Evolutionary conservation across 2,329 filamentous ascomycete species (phyloP).

Genomic region (Colletotrichum sp.): DNA sequence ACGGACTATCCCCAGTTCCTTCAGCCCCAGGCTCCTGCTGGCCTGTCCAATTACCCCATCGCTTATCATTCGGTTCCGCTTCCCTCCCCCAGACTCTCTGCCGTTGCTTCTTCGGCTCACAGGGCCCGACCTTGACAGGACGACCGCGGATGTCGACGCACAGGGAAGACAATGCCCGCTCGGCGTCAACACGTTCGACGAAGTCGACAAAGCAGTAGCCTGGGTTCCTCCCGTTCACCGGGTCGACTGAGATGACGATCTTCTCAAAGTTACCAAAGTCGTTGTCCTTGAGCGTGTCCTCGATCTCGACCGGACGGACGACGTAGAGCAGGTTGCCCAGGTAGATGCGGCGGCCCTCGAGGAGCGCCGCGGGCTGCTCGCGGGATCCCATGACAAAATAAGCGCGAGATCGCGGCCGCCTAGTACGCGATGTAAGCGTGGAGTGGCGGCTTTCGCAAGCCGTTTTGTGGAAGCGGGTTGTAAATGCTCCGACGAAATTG

Average conservation of each 20-base stretch:
- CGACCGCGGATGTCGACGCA: constrained; percentile 61
- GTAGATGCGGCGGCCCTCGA: constrained; percentile 56
- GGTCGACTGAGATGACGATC: constrained; percentile 73
- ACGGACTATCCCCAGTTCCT: constrained; percentile 28
- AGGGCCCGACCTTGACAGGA: constrained; percentile 68
- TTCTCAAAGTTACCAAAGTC: constrained; percentile 48
- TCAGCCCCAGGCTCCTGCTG: constrained; percentile 8
- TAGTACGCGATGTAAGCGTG: too few species aligned
- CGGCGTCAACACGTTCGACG: constrained; percentile 58
- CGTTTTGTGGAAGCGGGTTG: neutral
- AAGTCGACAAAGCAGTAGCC: constrained; percentile 80
- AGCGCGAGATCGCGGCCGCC: neutral
- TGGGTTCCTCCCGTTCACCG: constrained; percentile 71
- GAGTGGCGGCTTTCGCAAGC: neutral
- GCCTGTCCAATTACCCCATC: constrained; percentile 50
- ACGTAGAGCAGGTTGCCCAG: constrained; percentile 67
- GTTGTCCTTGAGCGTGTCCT: constrained; percentile 55
- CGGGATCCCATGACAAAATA: neutral
- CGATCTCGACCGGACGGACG: constrained; percentile 60
- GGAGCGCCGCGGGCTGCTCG: neutral
- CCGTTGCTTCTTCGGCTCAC: constrained; percentile 56
- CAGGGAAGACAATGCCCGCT: constrained; percentile 61
- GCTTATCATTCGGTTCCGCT: constrained; percentile 34
- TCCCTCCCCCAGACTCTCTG: constrained; percentile 21
- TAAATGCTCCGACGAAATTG: rapidly evolving